A percentile compares a stretch with the other conserved stretches of the same genome.
Conservation (phyloP, 2,329 filamentous ascomycete species). For the Nothomitra cinnamomea region DNA sequence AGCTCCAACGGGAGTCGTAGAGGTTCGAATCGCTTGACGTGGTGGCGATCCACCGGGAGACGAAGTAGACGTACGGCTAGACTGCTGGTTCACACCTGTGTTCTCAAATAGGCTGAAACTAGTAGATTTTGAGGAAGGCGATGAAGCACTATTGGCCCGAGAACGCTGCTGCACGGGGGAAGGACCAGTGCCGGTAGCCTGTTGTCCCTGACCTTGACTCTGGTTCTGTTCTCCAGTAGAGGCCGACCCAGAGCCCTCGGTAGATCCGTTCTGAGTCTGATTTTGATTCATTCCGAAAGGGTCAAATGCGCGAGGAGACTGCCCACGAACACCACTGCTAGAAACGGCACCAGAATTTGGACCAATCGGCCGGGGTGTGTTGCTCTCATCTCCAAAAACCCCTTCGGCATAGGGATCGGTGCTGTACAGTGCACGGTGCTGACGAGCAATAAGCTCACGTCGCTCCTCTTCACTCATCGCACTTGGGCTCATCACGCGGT, state of each 20-base stretch:
- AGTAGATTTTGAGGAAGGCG: constrained; percentile 52
- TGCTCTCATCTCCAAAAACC: constrained; percentile 51
- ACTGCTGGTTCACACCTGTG: constrained; percentile 34
- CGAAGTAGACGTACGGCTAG: constrained; percentile 66
- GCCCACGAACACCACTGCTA: constrained; percentile 45
- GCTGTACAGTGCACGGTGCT: constrained; percentile 87
- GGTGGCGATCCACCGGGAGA: constrained; percentile 74
- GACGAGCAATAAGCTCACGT: constrained; percentile 85
- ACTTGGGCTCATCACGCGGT: constrained; percentile 69
- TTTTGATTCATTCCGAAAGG: constrained; percentile 38
- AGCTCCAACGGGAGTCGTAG: constrained; percentile 34
- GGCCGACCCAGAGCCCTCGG: constrained; percentile 28
- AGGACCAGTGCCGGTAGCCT: constrained; percentile 20
- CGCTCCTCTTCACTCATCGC: constrained; percentile 91
- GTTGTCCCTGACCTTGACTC: constrained; percentile 6
- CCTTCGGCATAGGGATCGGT: constrained; percentile 51
- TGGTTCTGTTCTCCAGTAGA: constrained; percentile 23
- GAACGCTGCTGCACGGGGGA: constrained; percentile 36
- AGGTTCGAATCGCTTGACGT: constrained; percentile 41
- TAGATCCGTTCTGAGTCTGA: constrained; percentile 30
- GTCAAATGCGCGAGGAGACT: constrained; percentile 69
- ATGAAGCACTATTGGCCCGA: constrained; percentile 70
- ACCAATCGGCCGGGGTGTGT: constrained; percentile 43
- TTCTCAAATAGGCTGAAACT: constrained; percentile 30
- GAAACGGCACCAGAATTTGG: constrained; percentile 36